Base-by-base conservation (phyloP, 2,329 filamentous ascomycete genomes). In the Emergomyces pasteurianus region DNA sequence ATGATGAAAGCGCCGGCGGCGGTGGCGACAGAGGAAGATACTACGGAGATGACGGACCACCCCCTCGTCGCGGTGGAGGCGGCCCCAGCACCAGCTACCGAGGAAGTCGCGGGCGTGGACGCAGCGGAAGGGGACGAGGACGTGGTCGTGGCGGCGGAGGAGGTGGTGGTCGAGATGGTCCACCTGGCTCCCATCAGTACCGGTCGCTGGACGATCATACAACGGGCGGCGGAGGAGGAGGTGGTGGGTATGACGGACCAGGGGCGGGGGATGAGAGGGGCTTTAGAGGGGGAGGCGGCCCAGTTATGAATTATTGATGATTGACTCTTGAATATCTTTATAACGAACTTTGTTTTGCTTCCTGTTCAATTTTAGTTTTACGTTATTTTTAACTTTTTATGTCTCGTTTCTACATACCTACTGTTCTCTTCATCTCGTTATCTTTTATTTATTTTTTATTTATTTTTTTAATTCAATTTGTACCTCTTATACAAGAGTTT, bases 131-230 rank as follows among this genome's bases (percentile, higher is more conserved):
- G 55, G 71, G 73, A 53, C 68, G 74, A 59, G 74, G 75, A 31
- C 65, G 68, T 58, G 68, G 71, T 28, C 73, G 71, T 54, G 74
- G 73, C 34, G 71, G 74, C 61, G 72, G 74, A 60, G 72, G 76
- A 40, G 73, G 75, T 14, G 74, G 64, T 49, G 65, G 75, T 60
- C 70, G 79, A 8, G 72, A 74, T 58, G 56, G 65, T 65, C 26
- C 55, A 9, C 67, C 72, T 58, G 77, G 81, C 31, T 75, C 77
- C 61, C 77, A 80, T 63, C 76, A 78, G 52, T 89, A 90, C 70
- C 80, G 81, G 61, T 89, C 86, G 1, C 78, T 89, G 1, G 87
- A 89, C 69, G 87, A 90, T 66, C 73, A 76, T 59, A 65, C 64
- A 23, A n/a, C 43, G n/a, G 43, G 43, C 43, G 40, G 40, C 40